Evolutionary conservation across 495 filamentous ascomycete species (phyloP).

Genomic region (Cercophora scortea): DNA sequence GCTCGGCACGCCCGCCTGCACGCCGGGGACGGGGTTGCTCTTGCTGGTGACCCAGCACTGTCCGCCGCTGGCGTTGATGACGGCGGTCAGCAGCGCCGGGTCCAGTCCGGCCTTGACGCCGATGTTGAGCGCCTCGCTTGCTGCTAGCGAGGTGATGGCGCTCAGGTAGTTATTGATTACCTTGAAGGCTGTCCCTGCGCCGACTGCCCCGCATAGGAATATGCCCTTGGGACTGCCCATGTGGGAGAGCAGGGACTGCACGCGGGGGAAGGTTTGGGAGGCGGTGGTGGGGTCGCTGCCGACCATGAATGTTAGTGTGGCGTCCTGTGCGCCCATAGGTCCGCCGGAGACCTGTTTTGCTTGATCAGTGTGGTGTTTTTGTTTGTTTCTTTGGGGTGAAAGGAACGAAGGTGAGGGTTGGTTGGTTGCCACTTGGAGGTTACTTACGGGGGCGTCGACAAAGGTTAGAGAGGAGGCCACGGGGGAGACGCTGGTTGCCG

Average conservation of each 20-base stretch:
- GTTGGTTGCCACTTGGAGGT: too few species aligned
- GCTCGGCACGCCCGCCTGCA: slow-evolving; percentile 28
- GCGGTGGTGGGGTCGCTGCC: slow-evolving; percentile 9
- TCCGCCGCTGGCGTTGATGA: slow-evolving; percentile 29
- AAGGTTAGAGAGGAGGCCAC: slow-evolving; percentile 13
- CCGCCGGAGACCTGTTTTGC: slow-evolving; percentile 8
- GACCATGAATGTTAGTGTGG: slow-evolving; percentile 40
- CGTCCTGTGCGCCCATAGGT: slow-evolving; percentile 38
- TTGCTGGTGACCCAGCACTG: slow-evolving; percentile 34
- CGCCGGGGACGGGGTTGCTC: slow-evolving; percentile 29
- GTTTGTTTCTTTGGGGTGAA: too few species aligned
- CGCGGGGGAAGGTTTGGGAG: slow-evolving; percentile 6
- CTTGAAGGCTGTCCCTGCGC: slow-evolving; percentile 31
- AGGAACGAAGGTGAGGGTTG: slow-evolving; percentile 35
- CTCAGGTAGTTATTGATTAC: slow-evolving; percentile 36
- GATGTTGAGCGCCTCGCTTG: slow-evolving; percentile 32
- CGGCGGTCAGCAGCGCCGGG: slow-evolving; percentile 24
- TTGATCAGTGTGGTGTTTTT: too few species aligned
- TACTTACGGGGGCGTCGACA: slow-evolving; percentile 24
- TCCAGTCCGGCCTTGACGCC: slow-evolving; percentile 33
- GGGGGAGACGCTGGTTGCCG: slow-evolving; percentile 13
- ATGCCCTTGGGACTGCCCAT: slow-evolving; percentile 23
- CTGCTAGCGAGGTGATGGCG: slow-evolving; percentile 31
- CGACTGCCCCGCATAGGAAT: slow-evolving; percentile 27
- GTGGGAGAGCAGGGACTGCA: slow-evolving; percentile 11